These are phyloP conservation scores for Marasmius fiardii DNA, from an alignment of 1,284 basidiomycete species.

Conservation along the genomic window DNA sequence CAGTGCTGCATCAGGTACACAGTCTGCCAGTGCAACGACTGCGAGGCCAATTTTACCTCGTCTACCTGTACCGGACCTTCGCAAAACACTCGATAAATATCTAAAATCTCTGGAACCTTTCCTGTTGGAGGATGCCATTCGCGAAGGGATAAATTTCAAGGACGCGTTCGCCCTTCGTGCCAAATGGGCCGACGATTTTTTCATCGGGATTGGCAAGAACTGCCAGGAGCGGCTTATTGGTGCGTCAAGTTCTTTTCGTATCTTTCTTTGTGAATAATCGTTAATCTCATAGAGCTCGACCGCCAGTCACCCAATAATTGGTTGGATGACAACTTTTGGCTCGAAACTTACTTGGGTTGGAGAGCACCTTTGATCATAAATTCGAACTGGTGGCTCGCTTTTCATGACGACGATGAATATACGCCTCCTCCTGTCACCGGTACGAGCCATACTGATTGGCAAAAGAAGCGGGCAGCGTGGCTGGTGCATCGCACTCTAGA, in stretches of 20 bases:
- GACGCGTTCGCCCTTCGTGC: slow-evolving; percentile 59
- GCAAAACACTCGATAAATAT: slow-evolving; percentile 78
- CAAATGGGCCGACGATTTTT: slow-evolving; percentile 73
- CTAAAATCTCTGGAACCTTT: slow-evolving; percentile 80
- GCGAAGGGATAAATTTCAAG: slow-evolving; percentile 51
- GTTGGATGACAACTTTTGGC: slow-evolving; percentile 96
- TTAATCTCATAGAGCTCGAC: slow-evolving; percentile 66
- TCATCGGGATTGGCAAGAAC: slow-evolving; percentile 63
- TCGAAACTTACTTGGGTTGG: slow-evolving; percentile 89
- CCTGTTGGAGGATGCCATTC: slow-evolving; percentile 69
- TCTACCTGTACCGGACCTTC: slow-evolving; percentile 84
- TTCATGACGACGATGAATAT: slow-evolving; percentile 59
- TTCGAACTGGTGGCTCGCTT: slow-evolving; percentile 98
- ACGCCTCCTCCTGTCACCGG: slow-evolving; percentile 26
- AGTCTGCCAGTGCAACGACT: neutral
- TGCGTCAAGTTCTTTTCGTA: slow-evolving; percentile 31
- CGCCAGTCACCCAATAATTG: slow-evolving; percentile 86
- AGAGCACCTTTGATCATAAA: slow-evolving; percentile 85
- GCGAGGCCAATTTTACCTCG: slow-evolving; percentile 38
- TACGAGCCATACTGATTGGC: slow-evolving; percentile 71
- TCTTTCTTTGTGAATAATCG: slow-evolving; percentile 7
- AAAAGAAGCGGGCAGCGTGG: slow-evolving; percentile 85
- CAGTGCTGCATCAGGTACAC: neutral
- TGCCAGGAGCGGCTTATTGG: slow-evolving; percentile 83
- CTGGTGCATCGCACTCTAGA: slow-evolving; percentile 74